These are phyloP conservation scores for Globisporangium takayamanum DNA, from an alignment of 352 stramenopile genomes.

Conservation along the genomic window DNA sequence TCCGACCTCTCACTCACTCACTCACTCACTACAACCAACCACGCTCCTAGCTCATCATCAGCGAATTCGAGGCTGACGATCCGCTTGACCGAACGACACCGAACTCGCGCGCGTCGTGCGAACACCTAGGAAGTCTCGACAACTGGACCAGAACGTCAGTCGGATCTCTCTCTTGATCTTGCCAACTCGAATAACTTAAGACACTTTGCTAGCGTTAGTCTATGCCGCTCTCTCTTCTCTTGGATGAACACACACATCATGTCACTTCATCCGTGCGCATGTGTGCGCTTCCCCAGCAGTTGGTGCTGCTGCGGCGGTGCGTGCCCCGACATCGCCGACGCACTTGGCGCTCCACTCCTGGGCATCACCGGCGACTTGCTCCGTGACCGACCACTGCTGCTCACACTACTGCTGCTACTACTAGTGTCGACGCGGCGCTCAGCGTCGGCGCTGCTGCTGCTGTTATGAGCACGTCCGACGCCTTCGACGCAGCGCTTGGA, in stretches of 20 bases:
- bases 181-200: no score
- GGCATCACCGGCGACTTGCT: neutral
- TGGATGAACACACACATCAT: neutral
- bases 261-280: constrained; percentile 6
- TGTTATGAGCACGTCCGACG: constrained; percentile 62
- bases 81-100: no score
- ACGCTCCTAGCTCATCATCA: no score
- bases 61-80: no score
- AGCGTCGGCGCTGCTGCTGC: constrained; percentile 1
- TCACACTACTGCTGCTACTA: neutral
- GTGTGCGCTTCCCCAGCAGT: neutral
- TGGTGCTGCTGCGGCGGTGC: neutral
- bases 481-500: constrained; percentile 89
- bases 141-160: no score
- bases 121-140: no score
- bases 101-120: no score
- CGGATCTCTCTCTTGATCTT: no score
- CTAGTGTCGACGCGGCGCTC: constrained; percentile 3
- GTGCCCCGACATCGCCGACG: neutral
- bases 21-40: no score
- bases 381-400: neutral
- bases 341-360: neutral
- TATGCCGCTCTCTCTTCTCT: no score
- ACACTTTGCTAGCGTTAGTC: no score
- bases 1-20: no score